Percentiles rank a stretch among this genome's conserved stretches.
phyloP scores from a whole-genome alignment of 352 stramenopile genomes.

The Aphanomyces astaci region DNA sequence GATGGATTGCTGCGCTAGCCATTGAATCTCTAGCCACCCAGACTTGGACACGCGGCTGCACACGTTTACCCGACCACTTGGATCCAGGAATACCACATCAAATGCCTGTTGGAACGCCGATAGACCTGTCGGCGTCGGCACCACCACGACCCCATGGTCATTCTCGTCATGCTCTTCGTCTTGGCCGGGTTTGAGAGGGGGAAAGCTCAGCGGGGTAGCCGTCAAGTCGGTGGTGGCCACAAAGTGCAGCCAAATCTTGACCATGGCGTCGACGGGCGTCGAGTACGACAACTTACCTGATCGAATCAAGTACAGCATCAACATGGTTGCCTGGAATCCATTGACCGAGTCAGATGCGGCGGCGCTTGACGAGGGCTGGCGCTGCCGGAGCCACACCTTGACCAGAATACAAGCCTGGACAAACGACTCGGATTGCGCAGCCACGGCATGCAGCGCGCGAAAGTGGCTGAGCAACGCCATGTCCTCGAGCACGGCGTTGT shows the following conservation, averaged over 20 bases:
- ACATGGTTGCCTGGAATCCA: conserved; percentile 73
- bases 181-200: conserved; percentile 26
- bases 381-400: conserved; percentile 85
- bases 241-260: conserved; percentile 81
- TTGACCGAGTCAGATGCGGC: conserved; percentile 75
- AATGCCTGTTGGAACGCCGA: conserved; percentile 55
- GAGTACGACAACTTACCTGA: conserved; percentile 60
- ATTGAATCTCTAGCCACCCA: conserved; percentile 64
- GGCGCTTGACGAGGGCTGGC: conserved; percentile 54
- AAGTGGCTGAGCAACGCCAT: conserved; percentile 80
- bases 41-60: conserved; percentile 55
- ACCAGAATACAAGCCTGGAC: conserved; percentile 66
- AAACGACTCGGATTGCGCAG: conserved; percentile 61
- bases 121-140: conserved; percentile 57
- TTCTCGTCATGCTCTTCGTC: background rate
- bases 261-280: conserved; percentile 75
- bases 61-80: conserved; percentile 64
- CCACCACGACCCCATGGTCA: conserved; percentile 29
- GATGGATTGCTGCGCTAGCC: conserved; percentile 48
- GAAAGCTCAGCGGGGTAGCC: conserved; percentile 57
- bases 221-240: conserved; percentile 57
- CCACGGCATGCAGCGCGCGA: conserved; percentile 58
- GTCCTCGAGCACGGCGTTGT: conserved; percentile 87
- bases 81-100: conserved; percentile 71
- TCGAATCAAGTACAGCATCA: conserved; percentile 77